Conservation (phyloP, 164 flowering plant species). For the Platanus orientalis region DNA sequence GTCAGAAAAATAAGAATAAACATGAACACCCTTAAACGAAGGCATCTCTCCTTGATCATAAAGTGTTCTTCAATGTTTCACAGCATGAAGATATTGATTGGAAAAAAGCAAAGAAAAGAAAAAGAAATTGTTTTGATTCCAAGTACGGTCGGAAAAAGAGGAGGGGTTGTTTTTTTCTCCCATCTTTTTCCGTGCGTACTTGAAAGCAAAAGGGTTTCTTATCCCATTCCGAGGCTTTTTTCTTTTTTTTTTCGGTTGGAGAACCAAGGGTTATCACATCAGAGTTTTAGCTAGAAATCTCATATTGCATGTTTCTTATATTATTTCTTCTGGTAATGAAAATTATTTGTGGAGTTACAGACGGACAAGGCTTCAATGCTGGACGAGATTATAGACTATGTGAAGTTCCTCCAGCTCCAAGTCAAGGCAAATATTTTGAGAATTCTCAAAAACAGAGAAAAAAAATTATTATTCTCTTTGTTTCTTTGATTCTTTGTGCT, state of each 20-base stretch:
- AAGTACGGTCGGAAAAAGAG: not conserved
- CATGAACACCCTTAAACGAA: no score
- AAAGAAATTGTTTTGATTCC: not conserved
- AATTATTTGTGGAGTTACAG: conserved; percentile 45
- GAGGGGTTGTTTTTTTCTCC: not conserved
- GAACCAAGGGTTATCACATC: not conserved
- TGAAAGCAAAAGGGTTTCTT: not conserved
- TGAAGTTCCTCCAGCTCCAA: conserved; percentile 98
- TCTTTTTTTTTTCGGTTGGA: not conserved
- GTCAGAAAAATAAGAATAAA: no score
- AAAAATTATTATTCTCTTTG: not conserved
- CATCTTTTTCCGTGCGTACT: conserved; percentile 9
- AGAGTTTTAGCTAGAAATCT: no score
- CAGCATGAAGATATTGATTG: no score
- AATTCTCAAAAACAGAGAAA: not conserved
- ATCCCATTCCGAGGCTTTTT: not conserved
- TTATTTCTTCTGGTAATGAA: not conserved
- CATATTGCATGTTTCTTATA: not conserved
- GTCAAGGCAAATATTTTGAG: conserved; percentile 59
- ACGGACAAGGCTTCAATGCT: conserved; percentile 99
- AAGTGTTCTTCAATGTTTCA: no score
- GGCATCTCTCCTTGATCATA: no score
- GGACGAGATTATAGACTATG: conserved; percentile 98
- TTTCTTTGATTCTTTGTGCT: not conserved
- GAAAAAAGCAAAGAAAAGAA: no score